These are phyloP conservation scores for Penicillium sp. DNA, from an alignment of 2,329 filamentous ascomycete species.

Conservation along the genomic window DNA sequence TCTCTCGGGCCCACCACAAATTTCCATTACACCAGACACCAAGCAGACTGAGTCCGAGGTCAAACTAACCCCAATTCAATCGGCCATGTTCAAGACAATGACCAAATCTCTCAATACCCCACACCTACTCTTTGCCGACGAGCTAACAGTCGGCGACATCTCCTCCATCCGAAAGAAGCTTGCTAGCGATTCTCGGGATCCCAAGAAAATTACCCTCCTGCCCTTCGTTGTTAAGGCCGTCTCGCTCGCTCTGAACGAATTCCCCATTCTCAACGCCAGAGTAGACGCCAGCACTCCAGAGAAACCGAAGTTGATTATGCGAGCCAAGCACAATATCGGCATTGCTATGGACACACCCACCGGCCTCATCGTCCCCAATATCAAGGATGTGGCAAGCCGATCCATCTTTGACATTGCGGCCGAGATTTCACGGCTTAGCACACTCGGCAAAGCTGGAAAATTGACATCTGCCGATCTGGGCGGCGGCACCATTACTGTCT, in stretches of 20 bases:
- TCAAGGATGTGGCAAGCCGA: conserved; percentile 76
- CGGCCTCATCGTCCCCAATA: conserved; percentile 87
- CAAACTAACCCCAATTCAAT: conserved; percentile 74
- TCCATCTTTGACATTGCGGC: conserved; percentile 76
- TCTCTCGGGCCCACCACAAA: conserved; percentile 37
- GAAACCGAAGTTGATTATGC: conserved; percentile 75
- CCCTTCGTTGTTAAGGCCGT: conserved; percentile 96
- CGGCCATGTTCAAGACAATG: conserved; percentile 98
- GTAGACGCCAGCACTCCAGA: conserved; percentile 64
- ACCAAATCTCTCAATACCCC: conserved; percentile 87
- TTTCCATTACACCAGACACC: conserved; percentile 38
- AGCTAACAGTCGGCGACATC: conserved; percentile 77
- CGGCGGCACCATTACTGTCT: conserved; percentile 91
- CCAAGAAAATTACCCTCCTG: conserved; percentile 78
- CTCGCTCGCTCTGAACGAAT: conserved; percentile 76
- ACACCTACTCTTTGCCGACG: conserved; percentile 93
- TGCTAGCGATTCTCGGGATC: conserved; percentile 57
- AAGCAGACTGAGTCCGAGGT: conserved; percentile 67
- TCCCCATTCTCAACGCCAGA: conserved; percentile 83
- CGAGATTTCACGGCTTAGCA: conserved; percentile 73
- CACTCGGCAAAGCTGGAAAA: conserved; percentile 71
- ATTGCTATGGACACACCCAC: conserved; percentile 91
- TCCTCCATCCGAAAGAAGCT: conserved; percentile 71
- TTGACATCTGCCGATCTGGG: conserved; percentile 72
- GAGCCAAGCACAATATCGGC: conserved; percentile 88